Base-by-base conservation (phyloP, 495 filamentous ascomycete species). In the Parmelia sp. region DNA sequence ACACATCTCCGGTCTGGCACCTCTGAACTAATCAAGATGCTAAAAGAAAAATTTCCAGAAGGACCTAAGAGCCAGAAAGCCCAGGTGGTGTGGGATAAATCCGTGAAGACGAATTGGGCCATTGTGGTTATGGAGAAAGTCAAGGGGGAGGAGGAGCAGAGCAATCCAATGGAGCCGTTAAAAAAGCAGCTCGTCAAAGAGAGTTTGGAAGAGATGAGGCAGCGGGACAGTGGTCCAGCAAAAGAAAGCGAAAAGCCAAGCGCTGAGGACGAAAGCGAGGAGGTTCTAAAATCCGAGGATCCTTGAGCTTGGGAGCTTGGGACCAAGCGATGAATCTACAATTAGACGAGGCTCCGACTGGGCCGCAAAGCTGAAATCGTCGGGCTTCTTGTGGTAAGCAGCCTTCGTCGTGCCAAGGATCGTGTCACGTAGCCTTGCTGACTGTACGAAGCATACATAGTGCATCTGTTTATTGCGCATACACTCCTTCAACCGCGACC, bases 121-220 rank as follows among this genome's bases (percentile, higher is more conserved):
- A 8, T 53, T 53, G 49, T 53, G 2, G 49, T 29, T 53, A 14
- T 53, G 25, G 19, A 5, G 23, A 53, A 19, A 31, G 14, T 53
- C 14, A 14, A 53, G 27, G 49, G 8, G 31, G 49, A 31, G 17
- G 49, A 53, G 25, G 23, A 53, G 12, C 10, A 11, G 27, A 31
- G 14, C 49, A 53, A 31, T 53, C 49, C 49, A 15, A 53, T 53
- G 49, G 49, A 53, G 27, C 49, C 49, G 25, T 31, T 53, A 15
- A 29, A 53, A 25, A 53, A 29, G 25, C 29, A 53, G 15, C 7
- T 25, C 31, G 49, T 53, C 17, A 53, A 25, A 9, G 49, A 53
- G 49, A 53, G 29, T 25, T 53, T 53, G 25, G 49, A 53, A 31
- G 49, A 53, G 49, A 29, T 53, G 49, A 25, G 49, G 14, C 19